Base-by-base conservation (phyloP, 169 alveolate species). In the Eimeria mitis region DNA sequence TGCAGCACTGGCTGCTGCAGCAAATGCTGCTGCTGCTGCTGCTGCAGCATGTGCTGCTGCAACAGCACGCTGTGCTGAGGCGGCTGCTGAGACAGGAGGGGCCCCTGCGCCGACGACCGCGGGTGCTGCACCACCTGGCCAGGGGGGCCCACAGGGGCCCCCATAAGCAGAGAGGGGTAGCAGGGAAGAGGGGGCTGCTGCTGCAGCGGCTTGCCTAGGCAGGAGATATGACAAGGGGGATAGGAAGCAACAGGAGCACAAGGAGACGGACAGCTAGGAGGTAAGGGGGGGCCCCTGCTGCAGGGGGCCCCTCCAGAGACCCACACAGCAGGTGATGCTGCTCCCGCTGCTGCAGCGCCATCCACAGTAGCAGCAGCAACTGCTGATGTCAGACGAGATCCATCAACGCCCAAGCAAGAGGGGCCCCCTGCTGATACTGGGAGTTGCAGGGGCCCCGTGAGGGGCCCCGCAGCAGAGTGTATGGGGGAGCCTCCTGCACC, bases 41-140 rank as follows among this genome's bases (percentile, higher is more conserved):
- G n/a, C n/a, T n/a, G n/a, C n/a, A 61, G 56, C 78, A 61, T 11
- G 49, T 59, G 91, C 75, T 54, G 91, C 75, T 85, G 91, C 75
- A 59, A 63, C 16, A 59, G 78, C 59, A 54, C 56, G 34, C 19
- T 47, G 7, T 85, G 91, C 78, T 85, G 91, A 31, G 49, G 78
- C 28, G 40, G 79, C 91, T 85, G 91, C 52, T 85, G 91, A 28
- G 87, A 42, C 61, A 76, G 6, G 42, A 76, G 87, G 61, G 56
- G 87, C 56, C 61, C 65, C 87, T 76, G 87, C 5, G 56, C 65
- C 34, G 87, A 44, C 42, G 87, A 76, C 5, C 87, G 87, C 42
- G 59, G 65, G 25, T 76, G 87, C 87, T 70, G 79, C 44, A 76
- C 61, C 87, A 76, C 87, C 21, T 76, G 87, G 63, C 87, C 87